A percentile compares a stretch with the other conserved stretches of the same genome.
phyloP scores from a whole-genome alignment of 441 rosid genomes.

The Pelargonium cotyledonis region DNA sequence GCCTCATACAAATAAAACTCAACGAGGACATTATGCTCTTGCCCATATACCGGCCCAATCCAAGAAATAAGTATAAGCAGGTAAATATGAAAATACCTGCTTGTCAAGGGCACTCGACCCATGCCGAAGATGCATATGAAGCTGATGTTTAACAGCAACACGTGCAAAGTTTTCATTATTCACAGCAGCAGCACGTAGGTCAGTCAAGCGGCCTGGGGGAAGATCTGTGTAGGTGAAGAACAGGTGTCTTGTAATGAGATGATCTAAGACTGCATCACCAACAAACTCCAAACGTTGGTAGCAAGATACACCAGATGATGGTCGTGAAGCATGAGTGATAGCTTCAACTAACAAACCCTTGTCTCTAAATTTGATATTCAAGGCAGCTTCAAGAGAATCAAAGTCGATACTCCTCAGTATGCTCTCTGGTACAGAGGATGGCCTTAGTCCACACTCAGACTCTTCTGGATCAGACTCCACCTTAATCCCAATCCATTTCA shows the following conservation, averaged over 20 bases:
- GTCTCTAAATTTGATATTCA: constrained; percentile 56
- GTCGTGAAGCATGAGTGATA: constrained; percentile 96
- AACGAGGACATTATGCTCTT: background rate
- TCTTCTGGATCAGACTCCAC: constrained; percentile 77
- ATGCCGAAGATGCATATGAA: constrained; percentile 85
- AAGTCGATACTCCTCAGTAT: constrained; percentile 76
- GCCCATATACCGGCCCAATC: background rate
- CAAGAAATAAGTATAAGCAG: constrained; percentile 1
- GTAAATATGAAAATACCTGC: constrained; percentile 37
- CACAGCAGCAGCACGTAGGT: constrained; percentile 98
- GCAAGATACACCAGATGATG: constrained; percentile 91
- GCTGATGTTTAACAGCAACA: constrained; percentile 92
- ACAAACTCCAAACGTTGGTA: constrained; percentile 95
- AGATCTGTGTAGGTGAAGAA: constrained; percentile 88
- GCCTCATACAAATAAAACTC: constrained; percentile 3
- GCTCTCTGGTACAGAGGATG: constrained; percentile 64
- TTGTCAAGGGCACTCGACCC: constrained; percentile 96
- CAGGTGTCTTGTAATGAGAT: constrained; percentile 84
- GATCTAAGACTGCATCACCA: constrained; percentile 98
- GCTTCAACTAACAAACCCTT: constrained; percentile 76
- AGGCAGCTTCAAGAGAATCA: constrained; percentile 63
- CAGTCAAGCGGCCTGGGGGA: constrained; percentile 97
- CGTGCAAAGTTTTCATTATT: constrained; percentile 99
- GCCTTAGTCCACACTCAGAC: constrained; percentile 32
- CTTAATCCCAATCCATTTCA: constrained; percentile 93